Percentiles rank a stretch among this genome's conserved stretches.
Conservation (phyloP, 179 eudicot species). For the Carnegiea gigantea region DNA sequence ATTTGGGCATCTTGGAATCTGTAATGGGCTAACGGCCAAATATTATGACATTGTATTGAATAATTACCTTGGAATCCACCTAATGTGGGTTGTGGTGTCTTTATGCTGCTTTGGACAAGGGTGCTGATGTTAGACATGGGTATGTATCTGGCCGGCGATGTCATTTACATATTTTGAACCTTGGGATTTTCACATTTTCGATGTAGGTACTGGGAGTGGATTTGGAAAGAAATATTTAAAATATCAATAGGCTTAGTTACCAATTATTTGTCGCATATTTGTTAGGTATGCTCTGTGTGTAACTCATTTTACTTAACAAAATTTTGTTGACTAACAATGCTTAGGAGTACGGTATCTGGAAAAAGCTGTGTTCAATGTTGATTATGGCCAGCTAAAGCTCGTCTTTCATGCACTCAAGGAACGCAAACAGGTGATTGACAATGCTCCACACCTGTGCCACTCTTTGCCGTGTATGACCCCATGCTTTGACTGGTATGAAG, state of each 20-base stretch:
- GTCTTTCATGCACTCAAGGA: constrained; percentile 98
- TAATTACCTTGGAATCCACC: too few species aligned
- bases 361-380: constrained; percentile 93
- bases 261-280: not conserved
- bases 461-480: constrained; percentile 98
- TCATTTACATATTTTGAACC: too few species aligned
- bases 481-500: constrained; percentile 93
- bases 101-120: too few species aligned
- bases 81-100: too few species aligned
- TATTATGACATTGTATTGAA: too few species aligned
- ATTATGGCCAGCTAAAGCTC: constrained; percentile 91
- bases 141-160: too few species aligned
- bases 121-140: too few species aligned
- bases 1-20: too few species aligned
- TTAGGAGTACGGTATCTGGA: constrained; percentile 98
- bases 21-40: too few species aligned
- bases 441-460: constrained; percentile 96
- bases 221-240: too few species aligned
- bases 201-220: too few species aligned
- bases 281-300: not conserved
- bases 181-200: too few species aligned
- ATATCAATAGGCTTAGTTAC: not conserved
- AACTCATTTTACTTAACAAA: not conserved
- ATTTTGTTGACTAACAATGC: constrained; percentile 21
- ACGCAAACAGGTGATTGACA: constrained; percentile 88